These are phyloP conservation scores for Aspergillus ustus DNA, from an alignment of 2,329 filamentous ascomycete genomes.

Conservation along the genomic window DNA sequence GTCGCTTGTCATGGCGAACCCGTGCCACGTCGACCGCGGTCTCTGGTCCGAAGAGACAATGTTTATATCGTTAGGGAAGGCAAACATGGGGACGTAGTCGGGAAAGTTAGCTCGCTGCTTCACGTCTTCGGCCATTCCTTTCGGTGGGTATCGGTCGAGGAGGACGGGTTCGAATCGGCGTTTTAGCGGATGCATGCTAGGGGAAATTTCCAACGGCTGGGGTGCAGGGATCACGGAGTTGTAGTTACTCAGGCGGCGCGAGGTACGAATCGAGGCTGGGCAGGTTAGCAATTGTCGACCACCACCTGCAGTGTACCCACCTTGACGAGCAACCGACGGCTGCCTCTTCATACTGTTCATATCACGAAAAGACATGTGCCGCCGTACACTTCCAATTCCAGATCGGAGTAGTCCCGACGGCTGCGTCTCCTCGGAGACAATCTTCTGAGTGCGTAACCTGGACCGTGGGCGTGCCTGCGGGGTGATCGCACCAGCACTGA, in stretches of 20 bases:
- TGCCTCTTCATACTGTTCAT: slow-evolving; percentile 95
- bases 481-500: slow-evolving; percentile 80
- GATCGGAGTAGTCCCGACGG: slow-evolving; percentile 55
- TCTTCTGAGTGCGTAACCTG: slow-evolving; percentile 78
- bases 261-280: slow-evolving; percentile 73
- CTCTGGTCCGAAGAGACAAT: slow-evolving; percentile 94
- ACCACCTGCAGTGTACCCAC: slow-evolving; percentile 54
- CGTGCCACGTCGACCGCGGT: slow-evolving; percentile 96
- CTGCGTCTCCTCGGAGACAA: slow-evolving; percentile 72
- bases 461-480: slow-evolving; percentile 70
- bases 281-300: slow-evolving; percentile 20
- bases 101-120: slow-evolving; percentile 84
- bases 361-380: slow-evolving; percentile 89
- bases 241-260: slow-evolving; percentile 91
- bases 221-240: slow-evolving; percentile 96
- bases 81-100: slow-evolving; percentile 99
- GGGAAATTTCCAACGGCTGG: slow-evolving; percentile 85
- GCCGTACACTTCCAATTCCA: slow-evolving; percentile 81
- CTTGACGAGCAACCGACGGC: slow-evolving; percentile 73
- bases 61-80: slow-evolving; percentile 96
- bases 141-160: slow-evolving; percentile 89
- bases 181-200: slow-evolving; percentile 94
- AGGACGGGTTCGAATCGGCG: slow-evolving; percentile 95
- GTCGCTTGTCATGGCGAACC: slow-evolving; percentile 95
- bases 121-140: slow-evolving; percentile 77